A percentile compares a stretch with the other conserved stretches of the same genome.
Conservation (phyloP, 148 eudicot species). For the Polygonum aviculare region DNA sequence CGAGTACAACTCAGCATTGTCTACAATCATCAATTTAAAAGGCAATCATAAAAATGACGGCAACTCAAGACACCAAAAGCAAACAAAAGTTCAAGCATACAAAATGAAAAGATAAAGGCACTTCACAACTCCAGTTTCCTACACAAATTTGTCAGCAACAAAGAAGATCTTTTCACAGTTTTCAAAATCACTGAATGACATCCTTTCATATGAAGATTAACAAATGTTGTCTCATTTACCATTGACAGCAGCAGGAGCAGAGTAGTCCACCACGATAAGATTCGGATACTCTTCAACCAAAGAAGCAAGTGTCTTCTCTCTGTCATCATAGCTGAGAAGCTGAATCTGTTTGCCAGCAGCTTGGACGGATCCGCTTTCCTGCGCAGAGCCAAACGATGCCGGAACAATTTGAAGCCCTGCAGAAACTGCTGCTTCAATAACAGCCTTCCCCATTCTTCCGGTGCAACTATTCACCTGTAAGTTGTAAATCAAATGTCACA, state of each 20-base stretch:
- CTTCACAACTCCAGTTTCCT: background rate
- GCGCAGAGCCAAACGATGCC: conserved; percentile 58
- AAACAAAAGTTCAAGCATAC: background rate
- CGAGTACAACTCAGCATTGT: conserved; percentile 77
- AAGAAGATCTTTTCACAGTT: background rate
- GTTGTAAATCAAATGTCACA: conserved; percentile 16
- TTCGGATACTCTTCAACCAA: conserved; percentile 48
- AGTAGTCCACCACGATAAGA: conserved; percentile 84
- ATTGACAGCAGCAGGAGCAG: conserved; percentile 76
- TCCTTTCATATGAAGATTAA: background rate
- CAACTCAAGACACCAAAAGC: background rate
- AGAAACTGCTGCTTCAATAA: conserved; percentile 67
- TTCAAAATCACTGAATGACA: background rate
- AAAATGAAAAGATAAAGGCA: background rate
- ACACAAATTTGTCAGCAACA: background rate
- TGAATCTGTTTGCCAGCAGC: conserved; percentile 65
- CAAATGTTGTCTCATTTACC: conserved; percentile 30
- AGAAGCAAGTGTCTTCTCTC: conserved; percentile 50
- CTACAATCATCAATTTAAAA: conserved; percentile 25
- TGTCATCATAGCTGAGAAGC: conserved; percentile 51
- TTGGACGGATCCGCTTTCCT: conserved; percentile 56
- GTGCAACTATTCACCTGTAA: conserved; percentile 78
- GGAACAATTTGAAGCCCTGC: conserved; percentile 73
- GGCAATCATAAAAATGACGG: background rate
- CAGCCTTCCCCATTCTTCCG: conserved; percentile 94